phyloP scores from a whole-genome alignment of 257 asterid genomes.

The Solanum sitiens region DNA sequence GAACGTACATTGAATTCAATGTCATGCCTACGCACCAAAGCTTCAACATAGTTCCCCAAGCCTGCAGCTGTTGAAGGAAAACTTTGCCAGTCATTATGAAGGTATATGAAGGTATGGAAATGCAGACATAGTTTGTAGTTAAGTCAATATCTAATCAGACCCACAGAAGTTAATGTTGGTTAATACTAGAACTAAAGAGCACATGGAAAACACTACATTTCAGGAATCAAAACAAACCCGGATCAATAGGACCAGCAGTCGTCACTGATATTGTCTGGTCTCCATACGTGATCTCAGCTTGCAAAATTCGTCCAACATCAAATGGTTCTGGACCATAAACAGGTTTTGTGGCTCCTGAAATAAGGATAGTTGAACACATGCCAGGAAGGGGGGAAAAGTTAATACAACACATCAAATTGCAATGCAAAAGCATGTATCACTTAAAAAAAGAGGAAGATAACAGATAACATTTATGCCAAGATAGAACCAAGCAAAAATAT shows the following conservation, averaged over 20 bases:
- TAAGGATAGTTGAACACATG: not conserved
- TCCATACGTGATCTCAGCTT: slow-evolving; percentile 51
- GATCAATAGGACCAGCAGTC: slow-evolving; percentile 69
- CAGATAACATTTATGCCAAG: not conserved
- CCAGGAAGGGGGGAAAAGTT: not conserved
- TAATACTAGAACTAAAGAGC: not conserved
- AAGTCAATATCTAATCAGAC: not conserved
- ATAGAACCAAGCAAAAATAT: not conserved
- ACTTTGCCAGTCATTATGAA: not conserved
- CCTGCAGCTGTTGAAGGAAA: slow-evolving; percentile 68
- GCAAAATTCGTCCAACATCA: slow-evolving; percentile 84
- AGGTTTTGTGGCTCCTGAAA: slow-evolving; percentile 77
- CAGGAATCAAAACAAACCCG: slow-evolving; percentile 35
- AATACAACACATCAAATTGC: not conserved
- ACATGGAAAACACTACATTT: not conserved
- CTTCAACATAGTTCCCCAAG: slow-evolving; percentile 91
- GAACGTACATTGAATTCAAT: slow-evolving; percentile 72
- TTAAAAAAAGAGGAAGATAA: not conserved
- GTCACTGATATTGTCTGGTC: slow-evolving; percentile 39
- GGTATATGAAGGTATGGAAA: not conserved
- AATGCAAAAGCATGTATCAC: not conserved
- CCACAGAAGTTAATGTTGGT: not conserved
- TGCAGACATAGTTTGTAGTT: not conserved
- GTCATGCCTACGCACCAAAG: slow-evolving; percentile 88
- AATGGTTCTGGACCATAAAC: slow-evolving; percentile 90